Evolutionary conservation across 1,139 yeast genomes (phyloP), one percentile per base, ranked within the genome.

Genomic region (Starmera stellimalicola): DNA sequence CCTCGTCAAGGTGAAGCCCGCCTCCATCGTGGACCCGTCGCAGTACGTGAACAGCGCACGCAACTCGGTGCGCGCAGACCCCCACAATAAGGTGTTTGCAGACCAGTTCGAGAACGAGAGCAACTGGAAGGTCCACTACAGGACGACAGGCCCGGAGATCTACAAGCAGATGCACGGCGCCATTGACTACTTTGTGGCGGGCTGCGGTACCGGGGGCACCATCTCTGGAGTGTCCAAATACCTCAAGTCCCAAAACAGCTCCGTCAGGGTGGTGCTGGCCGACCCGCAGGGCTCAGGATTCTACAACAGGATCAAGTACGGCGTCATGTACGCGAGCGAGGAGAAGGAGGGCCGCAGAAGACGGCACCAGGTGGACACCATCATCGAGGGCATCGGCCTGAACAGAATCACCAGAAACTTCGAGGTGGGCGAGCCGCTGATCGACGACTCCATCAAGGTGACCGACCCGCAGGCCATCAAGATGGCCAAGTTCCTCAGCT

Each of bases 211-310:
- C 1, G 81, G 88, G 22, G 88, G 88, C 22, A 91, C 98, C 3
- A 84, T 88, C 30, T 68, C 95, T 5, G 98, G 98, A 3, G 94
- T 87, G 2, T 71, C 94, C 0, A 68, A 66, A 39, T 87, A 62
- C 53, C 62, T 91, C 38, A 84, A 84, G 48, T 73, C 72, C 38
- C 53, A 60, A 33, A 44, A 60, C 15, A 55, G 64, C 2, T 31
- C 45, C 0, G 51, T 68, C 3, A 61, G 57, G 30, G 68, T 76
- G 1, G 65, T 83, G 2, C 62, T 91, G 26, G 95, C 96, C 0
- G 98, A 91, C 55, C 98, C 97, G 1, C 97, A 85, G 50, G 98
- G 98, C 0, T 77, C 93, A 10, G 98, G 98, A 0, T 69, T 91
- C 44, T 81, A 69, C 50, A 87, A 91, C 58, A 64, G 94, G 40